Base-by-base conservation (phyloP, 2,329 filamentous ascomycete species). In the Scedosporium dehoogii region DNA sequence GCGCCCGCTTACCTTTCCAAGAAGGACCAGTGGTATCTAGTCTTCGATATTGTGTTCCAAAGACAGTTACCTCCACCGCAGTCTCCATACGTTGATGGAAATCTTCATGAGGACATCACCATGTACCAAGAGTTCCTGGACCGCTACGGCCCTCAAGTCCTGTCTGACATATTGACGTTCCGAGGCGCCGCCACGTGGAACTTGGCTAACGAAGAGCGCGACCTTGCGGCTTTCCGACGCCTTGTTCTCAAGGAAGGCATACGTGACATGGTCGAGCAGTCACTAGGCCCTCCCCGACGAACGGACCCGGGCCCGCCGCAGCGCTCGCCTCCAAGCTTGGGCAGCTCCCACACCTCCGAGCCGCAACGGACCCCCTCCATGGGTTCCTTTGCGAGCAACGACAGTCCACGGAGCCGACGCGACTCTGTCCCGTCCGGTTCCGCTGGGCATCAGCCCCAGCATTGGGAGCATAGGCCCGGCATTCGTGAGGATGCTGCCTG, bases 191-290 rank as follows among this genome's bases (percentile, higher is more conserved):
- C 46, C 3, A 60, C 41, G 2, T 60, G 58, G 58, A 63, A 59
- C 55, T 57, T 63, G 6, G 33, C 58, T 12, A 60, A 58, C 51
- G 62, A 63, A 25, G 62, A 60, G 58, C 62, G 62, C 21, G 62
- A 63, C 62, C 62, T 60, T 12, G 48, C 58, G 2, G 62, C 58
- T 6, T 63, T 63, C 48, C 57, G 41, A 7, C 29, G n/a, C 33
- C 46, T 55, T 10, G 38, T 58, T 7, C 29, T 63, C 29, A 58
- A 60, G 33, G 46, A 63, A 29, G 62, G 58, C 16, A 29, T 61
- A 29, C 41, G 59, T n/a, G 59, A 61, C 27, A 16, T 61, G 46
- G 59, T 55, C 4, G 59, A 33, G 25, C 44, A 61, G 27, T 58
- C 16, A 10, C n/a, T 58, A 5, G 55, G 27, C 12, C 27, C 9